Evolutionary conservation across 2,329 filamentous ascomycete genomes (phyloP).

Genomic region (Sporothrix curviconia): DNA sequence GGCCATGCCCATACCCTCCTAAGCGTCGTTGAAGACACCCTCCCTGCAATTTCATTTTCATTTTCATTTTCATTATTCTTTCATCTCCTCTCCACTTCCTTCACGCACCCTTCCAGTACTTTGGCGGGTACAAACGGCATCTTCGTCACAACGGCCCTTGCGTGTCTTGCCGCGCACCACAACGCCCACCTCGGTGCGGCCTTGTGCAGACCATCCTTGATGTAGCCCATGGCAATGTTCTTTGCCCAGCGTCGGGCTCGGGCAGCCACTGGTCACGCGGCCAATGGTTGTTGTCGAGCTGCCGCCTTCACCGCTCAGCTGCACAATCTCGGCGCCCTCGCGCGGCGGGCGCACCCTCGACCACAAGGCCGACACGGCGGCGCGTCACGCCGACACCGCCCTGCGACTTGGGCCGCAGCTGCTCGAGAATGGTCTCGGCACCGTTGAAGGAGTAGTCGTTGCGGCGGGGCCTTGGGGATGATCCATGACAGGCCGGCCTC

Average conservation of each 20-base stretch:
- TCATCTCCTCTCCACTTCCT: not conserved
- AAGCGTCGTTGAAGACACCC: conserved; percentile 5
- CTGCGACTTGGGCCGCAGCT: conserved; percentile 67
- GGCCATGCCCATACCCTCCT: not conserved
- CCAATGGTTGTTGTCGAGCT: conserved; percentile 51
- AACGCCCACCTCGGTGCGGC: conserved; percentile 70
- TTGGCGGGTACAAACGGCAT: conserved; percentile 83
- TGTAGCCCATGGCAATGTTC: conserved; percentile 95
- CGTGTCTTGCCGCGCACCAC: conserved; percentile 70
- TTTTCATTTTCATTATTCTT: not conserved
- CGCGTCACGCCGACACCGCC: conserved; percentile 63
- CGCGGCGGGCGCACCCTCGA: conserved; percentile 84
- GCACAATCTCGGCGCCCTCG: conserved; percentile 76
- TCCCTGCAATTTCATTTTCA: not conserved
- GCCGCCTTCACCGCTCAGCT: conserved; percentile 25
- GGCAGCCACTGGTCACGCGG: conserved; percentile 79
- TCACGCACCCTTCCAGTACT: conserved; percentile 56
- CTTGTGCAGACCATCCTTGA: conserved; percentile 77
- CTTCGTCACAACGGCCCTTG: conserved; percentile 68
- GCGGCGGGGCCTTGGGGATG: conserved; percentile 71
- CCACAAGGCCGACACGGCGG: conserved; percentile 71
- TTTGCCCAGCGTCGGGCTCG: conserved; percentile 76
- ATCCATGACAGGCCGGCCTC: conserved; percentile 65
- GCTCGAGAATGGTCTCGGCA: conserved; percentile 66
- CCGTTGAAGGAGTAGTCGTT: conserved; percentile 69